A percentile compares a stretch with the other conserved stretches of the same genome.
Conservation (phyloP, 768 basidiomycete species). For the Agrocybe praecox region DNA sequence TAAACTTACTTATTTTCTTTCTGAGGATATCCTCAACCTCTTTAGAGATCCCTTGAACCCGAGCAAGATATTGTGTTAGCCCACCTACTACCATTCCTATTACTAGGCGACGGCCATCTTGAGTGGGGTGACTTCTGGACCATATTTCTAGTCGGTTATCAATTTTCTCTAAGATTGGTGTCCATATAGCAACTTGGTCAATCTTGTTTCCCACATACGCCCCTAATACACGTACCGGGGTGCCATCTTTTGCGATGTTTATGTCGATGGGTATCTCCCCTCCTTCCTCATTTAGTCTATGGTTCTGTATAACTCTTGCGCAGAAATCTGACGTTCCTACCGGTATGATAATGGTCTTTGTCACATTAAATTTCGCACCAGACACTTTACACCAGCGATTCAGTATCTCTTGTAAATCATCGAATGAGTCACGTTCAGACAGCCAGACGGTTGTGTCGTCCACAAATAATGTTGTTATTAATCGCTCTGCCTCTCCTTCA, state of each 20-base stretch:
- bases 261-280: constrained; percentile 6
- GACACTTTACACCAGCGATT: too few relatives aligned
- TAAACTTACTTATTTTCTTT: constrained; percentile 17
- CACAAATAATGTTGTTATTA: too few relatives aligned
- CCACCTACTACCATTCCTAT: constrained; percentile 13
- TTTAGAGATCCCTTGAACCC: not conserved
- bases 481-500: too few relatives aligned
- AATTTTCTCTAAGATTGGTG: constrained; percentile 25
- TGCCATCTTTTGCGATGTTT: constrained; percentile 26
- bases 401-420: too few relatives aligned
- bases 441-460: too few relatives aligned
- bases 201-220: constrained; percentile 29
- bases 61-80: not conserved
- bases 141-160: constrained; percentile 18
- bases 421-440: too few relatives aligned
- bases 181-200: constrained; percentile 22
- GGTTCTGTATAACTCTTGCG: too few relatives aligned
- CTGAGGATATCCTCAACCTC: not conserved
- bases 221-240: constrained; percentile 28
- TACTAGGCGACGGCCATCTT: constrained; percentile 23
- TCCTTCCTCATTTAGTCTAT: too few relatives aligned
- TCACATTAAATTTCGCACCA: too few relatives aligned
- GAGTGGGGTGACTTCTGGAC: constrained; percentile 26
- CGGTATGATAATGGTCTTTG: too few relatives aligned
- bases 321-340: too few relatives aligned